Percentiles rank a stretch among this genome's conserved stretches.
These are phyloP conservation scores for Carex sylvatica DNA, from an alignment of 202 grass and related monocot genomes.

Conservation along the genomic window DNA sequence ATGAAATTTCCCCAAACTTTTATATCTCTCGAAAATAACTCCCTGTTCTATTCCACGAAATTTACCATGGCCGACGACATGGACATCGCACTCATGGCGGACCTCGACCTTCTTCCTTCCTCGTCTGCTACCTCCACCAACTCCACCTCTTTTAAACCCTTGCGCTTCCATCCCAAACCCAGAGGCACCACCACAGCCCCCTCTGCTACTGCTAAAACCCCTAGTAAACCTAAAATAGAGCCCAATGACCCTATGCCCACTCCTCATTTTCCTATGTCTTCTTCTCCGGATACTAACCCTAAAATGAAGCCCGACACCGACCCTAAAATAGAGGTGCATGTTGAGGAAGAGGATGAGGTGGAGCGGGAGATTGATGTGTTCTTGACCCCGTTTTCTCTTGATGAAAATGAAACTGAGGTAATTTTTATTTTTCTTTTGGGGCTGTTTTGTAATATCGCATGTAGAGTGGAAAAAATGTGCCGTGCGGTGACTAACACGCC, in stretches of 20 bases:
- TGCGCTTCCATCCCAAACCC: conserved; percentile 52
- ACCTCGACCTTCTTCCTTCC: conserved; percentile 32
- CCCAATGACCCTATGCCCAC: not conserved
- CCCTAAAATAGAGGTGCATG: conserved; percentile 23
- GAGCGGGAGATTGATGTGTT: conserved; percentile 83
- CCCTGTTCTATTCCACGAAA: not conserved
- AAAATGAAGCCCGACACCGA: not conserved
- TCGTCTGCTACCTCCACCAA: conserved; percentile 8
- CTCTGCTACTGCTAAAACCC: not conserved
- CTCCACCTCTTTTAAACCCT: not conserved
- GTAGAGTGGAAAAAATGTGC: too few species aligned
- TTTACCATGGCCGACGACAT: conserved; percentile 46
- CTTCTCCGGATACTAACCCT: not conserved
- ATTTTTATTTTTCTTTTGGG: not conserved
- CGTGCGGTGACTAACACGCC: too few species aligned
- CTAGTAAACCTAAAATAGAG: not conserved
- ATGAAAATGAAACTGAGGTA: conserved; percentile 55
- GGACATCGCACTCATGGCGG: conserved; percentile 42
- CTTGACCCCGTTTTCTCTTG: conserved; percentile 52
- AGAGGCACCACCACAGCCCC: conserved; percentile 39
- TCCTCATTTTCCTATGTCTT: not conserved
- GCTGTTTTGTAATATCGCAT: not conserved
- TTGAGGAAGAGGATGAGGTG: conserved; percentile 43
- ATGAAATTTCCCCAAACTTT: too few species aligned
- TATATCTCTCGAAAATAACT: not conserved